A percentile compares a stretch with the other conserved stretches of the same genome.
phyloP scores from a whole-genome alignment of 75 land plant genomes.

The Sequoiadendron giganteum region DNA sequence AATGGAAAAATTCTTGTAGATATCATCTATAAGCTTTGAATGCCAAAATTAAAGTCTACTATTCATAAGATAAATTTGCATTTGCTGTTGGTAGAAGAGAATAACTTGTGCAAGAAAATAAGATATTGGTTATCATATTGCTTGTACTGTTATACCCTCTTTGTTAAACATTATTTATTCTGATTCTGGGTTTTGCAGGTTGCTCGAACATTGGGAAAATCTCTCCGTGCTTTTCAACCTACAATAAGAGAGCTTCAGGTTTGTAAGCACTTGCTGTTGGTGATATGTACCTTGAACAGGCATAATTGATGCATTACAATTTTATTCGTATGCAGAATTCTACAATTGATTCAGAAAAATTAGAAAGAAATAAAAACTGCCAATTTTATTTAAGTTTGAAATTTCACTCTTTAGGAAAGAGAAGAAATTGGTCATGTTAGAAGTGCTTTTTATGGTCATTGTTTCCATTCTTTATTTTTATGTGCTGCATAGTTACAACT shows the following conservation, averaged over 20 bases:
- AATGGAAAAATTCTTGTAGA: not conserved
- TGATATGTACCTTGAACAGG: not conserved
- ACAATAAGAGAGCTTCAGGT: constrained; percentile 98
- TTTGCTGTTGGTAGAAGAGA: not conserved
- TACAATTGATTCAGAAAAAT: not conserved
- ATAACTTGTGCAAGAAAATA: not conserved
- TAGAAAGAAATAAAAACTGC: not conserved
- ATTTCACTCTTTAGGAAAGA: not conserved
- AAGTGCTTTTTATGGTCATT: not conserved
- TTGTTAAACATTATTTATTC: not conserved
- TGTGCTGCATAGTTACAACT: not conserved
- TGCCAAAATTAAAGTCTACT: not conserved
- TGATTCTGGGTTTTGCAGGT: constrained; percentile 50
- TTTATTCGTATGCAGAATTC: not conserved
- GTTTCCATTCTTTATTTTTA: not conserved
- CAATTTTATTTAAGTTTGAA: not conserved
- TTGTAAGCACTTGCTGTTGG: not conserved
- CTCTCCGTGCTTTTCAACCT: constrained; percentile 93
- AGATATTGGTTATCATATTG: not conserved
- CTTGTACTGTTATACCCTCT: not conserved
- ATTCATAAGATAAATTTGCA: not conserved
- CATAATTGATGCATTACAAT: not conserved
- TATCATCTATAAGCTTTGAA: not conserved
- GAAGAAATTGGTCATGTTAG: not conserved
- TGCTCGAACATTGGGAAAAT: constrained; percentile 89